phyloP scores from a whole-genome alignment of 306 rosid genomes.

The Bauhinia variegata region DNA sequence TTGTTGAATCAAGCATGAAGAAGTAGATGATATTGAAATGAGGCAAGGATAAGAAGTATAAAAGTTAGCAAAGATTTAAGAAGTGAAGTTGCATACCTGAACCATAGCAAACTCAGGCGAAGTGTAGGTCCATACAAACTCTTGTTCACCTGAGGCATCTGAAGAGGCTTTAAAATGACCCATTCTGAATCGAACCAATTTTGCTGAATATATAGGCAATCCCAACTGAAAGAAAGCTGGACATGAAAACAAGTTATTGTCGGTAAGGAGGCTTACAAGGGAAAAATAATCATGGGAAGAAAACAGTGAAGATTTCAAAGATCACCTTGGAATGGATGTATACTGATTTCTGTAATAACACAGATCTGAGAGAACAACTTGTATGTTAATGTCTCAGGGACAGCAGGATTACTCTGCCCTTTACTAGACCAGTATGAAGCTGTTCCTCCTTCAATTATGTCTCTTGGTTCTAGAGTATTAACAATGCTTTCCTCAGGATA shows the following conservation, averaged over 20 bases:
- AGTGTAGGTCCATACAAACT: slow-evolving; percentile 77
- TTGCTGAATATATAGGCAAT: slow-evolving; percentile 78
- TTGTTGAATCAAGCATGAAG: slow-evolving; percentile 23
- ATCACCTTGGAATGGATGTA: slow-evolving; percentile 81
- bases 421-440: slow-evolving; percentile 84
- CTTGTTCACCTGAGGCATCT: slow-evolving; percentile 45
- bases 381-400: slow-evolving; percentile 81
- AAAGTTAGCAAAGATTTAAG: slow-evolving; percentile 21
- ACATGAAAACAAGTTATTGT: slow-evolving; percentile 30
- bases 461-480: slow-evolving; percentile 65
- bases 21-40: slow-evolving; percentile 18
- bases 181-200: slow-evolving; percentile 71
- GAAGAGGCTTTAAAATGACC: slow-evolving; percentile 56
- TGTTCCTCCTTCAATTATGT: slow-evolving; percentile 28
- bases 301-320: slow-evolving; percentile 24
- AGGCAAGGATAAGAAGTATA: too few species aligned
- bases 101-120: slow-evolving; percentile 82
- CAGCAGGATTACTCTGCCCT: slow-evolving; percentile 69
- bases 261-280: slow-evolving; percentile 17
- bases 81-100: slow-evolving; percentile 53
- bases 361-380: slow-evolving; percentile 67
- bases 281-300: slow-evolving; percentile 11
- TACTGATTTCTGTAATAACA: slow-evolving; percentile 62
- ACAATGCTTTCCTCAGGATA: slow-evolving; percentile 72
- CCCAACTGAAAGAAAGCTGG: slow-evolving; percentile 76